phyloP scores from a whole-genome alignment of 169 alveolate species.

The Cryptosporidium canis region DNA sequence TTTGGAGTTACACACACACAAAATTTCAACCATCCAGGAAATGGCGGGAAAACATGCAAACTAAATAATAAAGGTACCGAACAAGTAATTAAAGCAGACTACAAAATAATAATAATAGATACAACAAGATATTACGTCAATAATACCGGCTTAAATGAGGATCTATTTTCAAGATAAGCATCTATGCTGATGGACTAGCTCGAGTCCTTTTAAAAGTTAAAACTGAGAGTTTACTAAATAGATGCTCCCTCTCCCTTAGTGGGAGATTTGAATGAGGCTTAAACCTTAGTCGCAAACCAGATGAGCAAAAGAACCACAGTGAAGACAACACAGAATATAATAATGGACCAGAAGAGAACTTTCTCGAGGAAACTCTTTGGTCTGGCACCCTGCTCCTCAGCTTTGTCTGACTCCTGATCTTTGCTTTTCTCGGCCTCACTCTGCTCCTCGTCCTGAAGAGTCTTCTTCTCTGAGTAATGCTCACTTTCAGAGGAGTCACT shows the following conservation, averaged over 20 bases:
- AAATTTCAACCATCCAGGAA: not conserved
- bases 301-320: constrained; percentile 57
- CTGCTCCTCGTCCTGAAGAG: not conserved
- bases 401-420: not conserved
- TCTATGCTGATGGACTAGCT: not conserved
- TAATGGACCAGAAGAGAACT: constrained; percentile 69
- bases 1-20: not conserved
- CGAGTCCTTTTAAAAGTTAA: not conserved
- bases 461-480: not conserved
- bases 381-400: not conserved
- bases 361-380: constrained; percentile 46
- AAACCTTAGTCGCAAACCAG: constrained; percentile 71
- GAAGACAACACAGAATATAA: constrained; percentile 46
- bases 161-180: not conserved
- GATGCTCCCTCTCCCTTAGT: not conserved
- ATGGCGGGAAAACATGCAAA: not conserved
- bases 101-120: not conserved
- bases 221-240: not conserved
- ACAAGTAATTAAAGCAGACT: not conserved
- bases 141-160: not conserved
- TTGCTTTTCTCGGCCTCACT: not conserved
- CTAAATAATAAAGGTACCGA: too few species aligned
- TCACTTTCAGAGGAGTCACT: not conserved
- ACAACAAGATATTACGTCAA: not conserved
- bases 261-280: not conserved